These are phyloP conservation scores for Kluyveromyces sp. DNA, from an alignment of 1,139 yeast genomes.

Conservation along the genomic window DNA sequence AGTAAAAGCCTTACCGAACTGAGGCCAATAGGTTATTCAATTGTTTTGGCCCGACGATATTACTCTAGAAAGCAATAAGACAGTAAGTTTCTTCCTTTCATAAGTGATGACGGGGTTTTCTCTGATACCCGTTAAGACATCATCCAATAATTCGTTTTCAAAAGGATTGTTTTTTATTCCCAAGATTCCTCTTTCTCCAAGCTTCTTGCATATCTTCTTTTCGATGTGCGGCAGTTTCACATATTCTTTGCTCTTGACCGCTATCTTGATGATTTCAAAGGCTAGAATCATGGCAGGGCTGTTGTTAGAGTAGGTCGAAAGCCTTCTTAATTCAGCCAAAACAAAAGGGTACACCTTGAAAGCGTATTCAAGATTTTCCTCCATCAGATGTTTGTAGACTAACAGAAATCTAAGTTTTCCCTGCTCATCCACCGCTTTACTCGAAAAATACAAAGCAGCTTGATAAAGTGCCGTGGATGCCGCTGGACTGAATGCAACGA, in stretches of 20 bases:
- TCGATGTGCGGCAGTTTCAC: conserved; percentile 18
- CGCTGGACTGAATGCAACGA: conserved; percentile 37
- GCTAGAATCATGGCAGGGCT: conserved; percentile 24
- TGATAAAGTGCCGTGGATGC: conserved; percentile 46
- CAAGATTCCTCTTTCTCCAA: conserved; percentile 27
- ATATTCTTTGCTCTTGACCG: conserved; percentile 32
- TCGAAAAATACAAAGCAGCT: conserved; percentile 46
- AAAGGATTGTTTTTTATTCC: conserved; percentile 31
- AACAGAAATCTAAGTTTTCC: conserved; percentile 49
- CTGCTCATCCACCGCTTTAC: conserved; percentile 45
- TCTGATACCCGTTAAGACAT: conserved; percentile 14
- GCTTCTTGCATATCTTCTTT: conserved; percentile 19
- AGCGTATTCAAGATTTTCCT: conserved; percentile 35
- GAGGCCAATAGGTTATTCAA: too few relatives aligned
- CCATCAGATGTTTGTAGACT: conserved; percentile 41
- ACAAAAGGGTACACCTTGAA: conserved; percentile 43
- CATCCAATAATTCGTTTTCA: conserved; percentile 12
- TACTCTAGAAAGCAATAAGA: conserved; percentile 24
- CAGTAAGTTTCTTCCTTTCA: conserved; percentile 21
- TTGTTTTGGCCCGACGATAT: background rate
- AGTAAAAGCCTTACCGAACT: background rate
- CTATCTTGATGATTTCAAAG: conserved; percentile 31
- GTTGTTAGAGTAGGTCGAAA: conserved; percentile 24
- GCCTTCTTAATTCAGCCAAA: conserved; percentile 37
- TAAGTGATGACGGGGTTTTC: conserved; percentile 17